These are phyloP conservation scores for Amanita muscaria DNA, from an alignment of 768 basidiomycete species.

Conservation along the genomic window DNA sequence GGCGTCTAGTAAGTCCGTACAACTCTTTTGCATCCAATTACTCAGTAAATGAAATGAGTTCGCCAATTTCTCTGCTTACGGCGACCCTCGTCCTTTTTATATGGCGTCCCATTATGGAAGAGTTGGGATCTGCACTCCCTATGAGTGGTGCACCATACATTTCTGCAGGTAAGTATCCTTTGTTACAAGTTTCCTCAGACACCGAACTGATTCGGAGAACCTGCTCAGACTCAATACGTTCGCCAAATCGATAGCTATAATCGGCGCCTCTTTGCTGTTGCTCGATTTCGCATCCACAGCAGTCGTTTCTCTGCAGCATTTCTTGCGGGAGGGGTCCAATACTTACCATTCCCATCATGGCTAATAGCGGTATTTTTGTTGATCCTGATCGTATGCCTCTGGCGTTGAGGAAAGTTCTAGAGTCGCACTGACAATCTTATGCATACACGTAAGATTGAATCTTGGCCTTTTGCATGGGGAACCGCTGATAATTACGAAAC, in stretches of 20 bases:
- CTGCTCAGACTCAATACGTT: constrained; percentile 48
- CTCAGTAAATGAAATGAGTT: constrained; percentile 27
- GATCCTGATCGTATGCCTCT: constrained; percentile 46
- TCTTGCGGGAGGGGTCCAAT: constrained; percentile 48
- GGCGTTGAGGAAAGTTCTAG: constrained; percentile 57
- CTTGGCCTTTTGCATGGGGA: background rate
- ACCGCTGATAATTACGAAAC: background rate
- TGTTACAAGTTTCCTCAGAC: background rate
- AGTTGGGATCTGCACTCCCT: constrained; percentile 60
- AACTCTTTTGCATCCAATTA: background rate
- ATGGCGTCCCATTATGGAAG: constrained; percentile 71
- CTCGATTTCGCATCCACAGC: constrained; percentile 65
- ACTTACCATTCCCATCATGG: constrained; percentile 46
- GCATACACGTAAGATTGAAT: constrained; percentile 44
- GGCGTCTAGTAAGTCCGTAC: constrained; percentile 40
- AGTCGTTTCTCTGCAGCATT: constrained; percentile 61
- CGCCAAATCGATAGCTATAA: constrained; percentile 49
- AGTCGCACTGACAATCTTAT: constrained; percentile 47
- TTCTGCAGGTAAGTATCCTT: constrained; percentile 36
- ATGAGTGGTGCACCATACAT: constrained; percentile 65
- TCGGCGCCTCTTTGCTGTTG: constrained; percentile 60
- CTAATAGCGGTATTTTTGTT: constrained; percentile 47
- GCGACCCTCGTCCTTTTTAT: constrained; percentile 55
- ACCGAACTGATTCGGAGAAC: background rate
- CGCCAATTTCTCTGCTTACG: constrained; percentile 58